phyloP scores from a whole-genome alignment of 495 filamentous ascomycete genomes.

The Astrocystis sublimbata region DNA sequence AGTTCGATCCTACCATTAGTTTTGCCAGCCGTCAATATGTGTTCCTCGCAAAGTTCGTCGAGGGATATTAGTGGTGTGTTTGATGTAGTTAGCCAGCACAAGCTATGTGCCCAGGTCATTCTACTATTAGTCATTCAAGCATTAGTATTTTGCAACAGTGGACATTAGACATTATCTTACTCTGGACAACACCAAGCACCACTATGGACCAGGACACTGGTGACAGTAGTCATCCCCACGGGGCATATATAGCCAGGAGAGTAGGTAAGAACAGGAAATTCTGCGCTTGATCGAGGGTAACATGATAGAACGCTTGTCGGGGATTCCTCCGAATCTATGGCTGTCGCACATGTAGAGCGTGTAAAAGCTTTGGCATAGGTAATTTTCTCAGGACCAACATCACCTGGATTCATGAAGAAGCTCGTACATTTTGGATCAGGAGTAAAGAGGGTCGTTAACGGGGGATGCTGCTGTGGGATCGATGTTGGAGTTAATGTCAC shows the following conservation, averaged over 20 bases:
- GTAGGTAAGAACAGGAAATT: neutral
- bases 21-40: neutral
- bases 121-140: neutral
- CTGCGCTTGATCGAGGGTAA: neutral
- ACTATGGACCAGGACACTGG: neutral
- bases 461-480: neutral
- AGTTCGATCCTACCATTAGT: neutral
- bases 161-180: neutral
- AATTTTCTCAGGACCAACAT: neutral
- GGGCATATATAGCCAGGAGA: neutral
- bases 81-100: neutral
- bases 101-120: neutral
- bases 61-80: neutral
- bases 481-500: neutral
- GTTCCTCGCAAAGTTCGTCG: neutral
- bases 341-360: neutral
- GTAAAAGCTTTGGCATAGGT: neutral
- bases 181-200: neutral
- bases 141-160: neutral
- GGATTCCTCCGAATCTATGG: neutral
- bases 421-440: neutral
- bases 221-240: neutral
- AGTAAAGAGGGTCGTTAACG: neutral
- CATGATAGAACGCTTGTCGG: neutral
- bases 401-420: neutral